A percentile compares a stretch with the other conserved stretches of the same genome.
phyloP scores from a whole-genome alignment of 495 filamentous ascomycete species.

The Pyrenula aspistea region DNA sequence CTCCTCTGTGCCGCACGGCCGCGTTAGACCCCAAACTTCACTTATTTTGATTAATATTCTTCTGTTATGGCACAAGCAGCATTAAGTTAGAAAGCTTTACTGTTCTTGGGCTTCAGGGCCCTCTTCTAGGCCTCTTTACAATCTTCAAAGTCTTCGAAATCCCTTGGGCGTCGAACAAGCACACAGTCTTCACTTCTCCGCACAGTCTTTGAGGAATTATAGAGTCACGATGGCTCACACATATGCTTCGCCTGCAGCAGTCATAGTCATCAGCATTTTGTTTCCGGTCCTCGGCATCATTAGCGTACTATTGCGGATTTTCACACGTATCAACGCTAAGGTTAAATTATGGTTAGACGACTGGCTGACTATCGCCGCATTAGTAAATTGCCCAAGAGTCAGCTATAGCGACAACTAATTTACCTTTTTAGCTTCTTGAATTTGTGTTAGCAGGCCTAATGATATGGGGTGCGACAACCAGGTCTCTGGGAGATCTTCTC shows the following conservation, averaged over 20 bases:
- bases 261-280: constrained; percentile 3
- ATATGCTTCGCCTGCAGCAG: constrained; percentile 3
- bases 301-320: constrained; percentile 1
- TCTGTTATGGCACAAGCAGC: too few relatives aligned
- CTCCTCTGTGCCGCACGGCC: too few relatives aligned
- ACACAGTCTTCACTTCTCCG: too few relatives aligned
- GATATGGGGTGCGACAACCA: constrained; percentile 3
- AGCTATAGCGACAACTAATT: background rate
- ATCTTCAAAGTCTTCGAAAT: too few relatives aligned
- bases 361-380: constrained; percentile 2
- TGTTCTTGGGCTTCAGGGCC: too few relatives aligned
- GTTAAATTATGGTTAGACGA: constrained; percentile 1
- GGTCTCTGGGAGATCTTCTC: constrained; percentile 2
- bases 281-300: constrained; percentile 3
- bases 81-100: too few relatives aligned
- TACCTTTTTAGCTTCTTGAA: background rate
- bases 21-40: too few relatives aligned
- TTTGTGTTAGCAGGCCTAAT: constrained; percentile 2
- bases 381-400: background rate
- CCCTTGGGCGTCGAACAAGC: too few relatives aligned
- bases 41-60: too few relatives aligned
- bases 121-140: too few relatives aligned
- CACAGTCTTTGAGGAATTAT: too few relatives aligned
- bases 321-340: background rate
- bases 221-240: background rate